Conservation (phyloP, 805 yeast genomes). For the Lipomyces yamanashiensis region DNA sequence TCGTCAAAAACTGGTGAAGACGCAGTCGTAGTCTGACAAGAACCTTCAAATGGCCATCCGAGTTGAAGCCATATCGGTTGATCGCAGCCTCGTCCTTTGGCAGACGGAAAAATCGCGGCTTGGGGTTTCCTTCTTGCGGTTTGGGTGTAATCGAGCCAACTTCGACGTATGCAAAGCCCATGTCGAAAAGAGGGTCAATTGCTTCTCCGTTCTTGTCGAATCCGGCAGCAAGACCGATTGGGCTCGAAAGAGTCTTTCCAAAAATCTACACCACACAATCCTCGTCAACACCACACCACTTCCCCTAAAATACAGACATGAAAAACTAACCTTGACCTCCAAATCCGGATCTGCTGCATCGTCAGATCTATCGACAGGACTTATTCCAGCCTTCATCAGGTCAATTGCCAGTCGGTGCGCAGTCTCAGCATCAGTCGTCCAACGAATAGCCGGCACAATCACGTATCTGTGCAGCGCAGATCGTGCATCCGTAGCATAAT, state of each 20-base stretch:
- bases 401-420: conserved; percentile 81
- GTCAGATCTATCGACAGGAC: conserved; percentile 54
- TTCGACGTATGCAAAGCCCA: conserved; percentile 89
- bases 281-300: background rate
- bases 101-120: conserved; percentile 86
- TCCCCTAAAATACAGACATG: background rate
- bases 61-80: conserved; percentile 93
- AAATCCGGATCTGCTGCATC: conserved; percentile 58
- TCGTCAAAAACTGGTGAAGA: conserved; percentile 44
- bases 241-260: conserved; percentile 67
- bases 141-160: conserved; percentile 91
- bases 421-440: conserved; percentile 76
- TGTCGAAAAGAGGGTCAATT: conserved; percentile 73
- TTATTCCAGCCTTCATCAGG: conserved; percentile 67
- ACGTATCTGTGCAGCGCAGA: conserved; percentile 82
- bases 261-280: conserved; percentile 53
- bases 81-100: conserved; percentile 87
- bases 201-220: conserved; percentile 93
- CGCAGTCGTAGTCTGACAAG: conserved; percentile 69
- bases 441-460: conserved; percentile 75
- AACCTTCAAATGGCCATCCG: conserved; percentile 82
- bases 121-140: conserved; percentile 95
- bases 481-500: conserved; percentile 73
- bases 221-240: conserved; percentile 95
- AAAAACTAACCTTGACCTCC: conserved; percentile 49